A percentile compares a stretch with the other conserved stretches of the same genome.
Conservation (phyloP, 192 early-diverging fungal species). For the Coemansia sp. region DNA sequence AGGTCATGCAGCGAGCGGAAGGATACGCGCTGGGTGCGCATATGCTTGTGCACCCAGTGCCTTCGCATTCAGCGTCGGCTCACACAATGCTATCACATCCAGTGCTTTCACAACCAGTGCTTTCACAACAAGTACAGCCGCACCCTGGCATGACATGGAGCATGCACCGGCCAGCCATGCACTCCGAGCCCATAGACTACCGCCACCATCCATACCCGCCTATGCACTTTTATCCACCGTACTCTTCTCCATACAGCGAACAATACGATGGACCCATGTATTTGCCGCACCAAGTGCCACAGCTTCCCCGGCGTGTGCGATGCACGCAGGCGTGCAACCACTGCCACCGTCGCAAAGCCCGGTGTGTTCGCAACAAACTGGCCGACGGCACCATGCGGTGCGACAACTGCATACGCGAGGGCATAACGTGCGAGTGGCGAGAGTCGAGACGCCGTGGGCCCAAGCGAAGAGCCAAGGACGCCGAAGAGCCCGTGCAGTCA, state of each 20-base stretch:
- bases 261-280: not conserved
- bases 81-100: no score
- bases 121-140: not conserved
- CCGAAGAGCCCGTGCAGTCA: not conserved
- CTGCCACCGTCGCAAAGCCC: conserved; percentile 43
- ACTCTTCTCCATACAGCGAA: not conserved
- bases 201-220: conserved; percentile 18
- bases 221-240: not conserved
- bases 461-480: conserved; percentile 11
- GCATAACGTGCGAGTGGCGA: conserved; percentile 30
- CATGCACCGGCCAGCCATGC: conserved; percentile 1
- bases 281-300: conserved; percentile 7
- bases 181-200: conserved; percentile 7
- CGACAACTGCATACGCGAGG: conserved; percentile 40
- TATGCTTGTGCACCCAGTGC: no score
- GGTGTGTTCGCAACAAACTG: conserved; percentile 39
- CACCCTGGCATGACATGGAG: not conserved
- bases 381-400: conserved; percentile 29
- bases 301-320: conserved; percentile 22
- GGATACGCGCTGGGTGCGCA: no score
- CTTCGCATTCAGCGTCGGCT: no score
- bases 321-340: conserved; percentile 41
- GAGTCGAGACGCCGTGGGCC: conserved; percentile 35
- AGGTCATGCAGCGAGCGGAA: no score
- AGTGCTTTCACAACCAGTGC: not conserved